These are phyloP conservation scores for Salvia rosmarinus DNA, from an alignment of 257 asterid species.

Conservation along the genomic window DNA sequence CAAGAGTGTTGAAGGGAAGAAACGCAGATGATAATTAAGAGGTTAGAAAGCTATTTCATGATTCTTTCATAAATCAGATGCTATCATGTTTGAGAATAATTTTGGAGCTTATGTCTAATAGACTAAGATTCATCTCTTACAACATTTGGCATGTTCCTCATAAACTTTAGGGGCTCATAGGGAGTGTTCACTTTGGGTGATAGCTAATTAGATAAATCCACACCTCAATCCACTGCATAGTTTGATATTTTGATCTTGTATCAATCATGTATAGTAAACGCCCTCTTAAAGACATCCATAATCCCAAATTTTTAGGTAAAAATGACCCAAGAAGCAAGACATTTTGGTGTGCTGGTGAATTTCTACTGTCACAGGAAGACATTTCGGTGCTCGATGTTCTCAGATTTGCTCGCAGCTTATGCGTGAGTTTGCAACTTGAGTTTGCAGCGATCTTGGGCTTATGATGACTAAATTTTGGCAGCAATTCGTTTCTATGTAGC, in stretches of 20 bases:
- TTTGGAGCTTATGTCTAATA: neutral
- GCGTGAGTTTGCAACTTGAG: neutral
- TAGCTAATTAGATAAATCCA: too few relatives aligned
- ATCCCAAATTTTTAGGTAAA: neutral
- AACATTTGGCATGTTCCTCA: neutral
- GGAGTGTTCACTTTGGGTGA: too few relatives aligned
- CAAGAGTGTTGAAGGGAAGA: conserved; percentile 63
- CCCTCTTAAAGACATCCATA: neutral
- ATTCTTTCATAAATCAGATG: neutral
- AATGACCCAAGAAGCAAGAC: neutral
- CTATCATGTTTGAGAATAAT: neutral
- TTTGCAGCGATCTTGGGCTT: neutral
- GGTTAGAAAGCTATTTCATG: conserved; percentile 26
- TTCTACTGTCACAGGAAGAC: neutral
- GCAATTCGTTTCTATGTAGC: neutral
- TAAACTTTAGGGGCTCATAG: too few relatives aligned
- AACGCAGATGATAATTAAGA: conserved; percentile 58
- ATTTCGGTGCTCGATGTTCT: neutral
- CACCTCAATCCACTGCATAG: too few relatives aligned
- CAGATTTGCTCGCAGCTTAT: neutral
- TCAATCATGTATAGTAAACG: too few relatives aligned
- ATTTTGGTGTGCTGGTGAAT: neutral
- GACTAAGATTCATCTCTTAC: neutral
- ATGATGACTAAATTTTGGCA: neutral
- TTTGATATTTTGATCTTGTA: too few relatives aligned